phyloP scores from a whole-genome alignment of 345 rosid genomes.

The Trapa incisa region DNA sequence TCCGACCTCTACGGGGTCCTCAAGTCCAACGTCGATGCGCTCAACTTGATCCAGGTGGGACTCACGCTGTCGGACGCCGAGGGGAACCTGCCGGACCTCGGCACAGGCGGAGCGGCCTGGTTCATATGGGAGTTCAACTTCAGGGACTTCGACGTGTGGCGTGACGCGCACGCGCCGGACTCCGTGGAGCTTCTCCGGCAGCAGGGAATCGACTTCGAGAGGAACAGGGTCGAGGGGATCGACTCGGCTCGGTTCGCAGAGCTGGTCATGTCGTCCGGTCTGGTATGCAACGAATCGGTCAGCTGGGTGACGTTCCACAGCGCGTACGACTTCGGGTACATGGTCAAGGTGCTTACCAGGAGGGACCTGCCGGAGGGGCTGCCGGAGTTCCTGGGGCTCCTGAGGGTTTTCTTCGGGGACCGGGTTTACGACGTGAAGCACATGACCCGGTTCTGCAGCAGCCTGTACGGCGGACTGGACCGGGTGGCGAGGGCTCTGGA shows the following conservation, averaged over 20 bases:
- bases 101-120: slow-evolving; percentile 22
- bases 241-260: slow-evolving; percentile 59
- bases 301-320: slow-evolving; percentile 90
- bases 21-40: slow-evolving; percentile 67
- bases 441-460: slow-evolving; percentile 52
- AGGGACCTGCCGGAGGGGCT: slow-evolving; percentile 35
- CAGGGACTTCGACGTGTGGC: slow-evolving; percentile 47
- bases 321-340: slow-evolving; percentile 88
- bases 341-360: slow-evolving; percentile 69
- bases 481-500: slow-evolving; percentile 45
- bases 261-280: slow-evolving; percentile 76
- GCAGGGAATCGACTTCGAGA: slow-evolving; percentile 70
- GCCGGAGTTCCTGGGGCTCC: slow-evolving; percentile 30
- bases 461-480: slow-evolving; percentile 65
- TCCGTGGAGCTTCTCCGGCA: slow-evolving; percentile 64
- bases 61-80: slow-evolving; percentile 49
- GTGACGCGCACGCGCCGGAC: slow-evolving; percentile 67
- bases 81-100: slow-evolving; percentile 59
- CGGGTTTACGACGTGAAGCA: slow-evolving; percentile 70
- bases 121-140: slow-evolving; percentile 90
- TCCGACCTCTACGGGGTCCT: slow-evolving; percentile 48
- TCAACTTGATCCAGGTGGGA: slow-evolving; percentile 74
- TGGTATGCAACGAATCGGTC: slow-evolving; percentile 56
- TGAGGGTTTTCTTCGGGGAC: slow-evolving; percentile 45
- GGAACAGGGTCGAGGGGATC: slow-evolving; percentile 39